These are phyloP conservation scores for Annulohypoxylon truncatum DNA, from an alignment of 2,329 filamentous ascomycete genomes.

Conservation along the genomic window DNA sequence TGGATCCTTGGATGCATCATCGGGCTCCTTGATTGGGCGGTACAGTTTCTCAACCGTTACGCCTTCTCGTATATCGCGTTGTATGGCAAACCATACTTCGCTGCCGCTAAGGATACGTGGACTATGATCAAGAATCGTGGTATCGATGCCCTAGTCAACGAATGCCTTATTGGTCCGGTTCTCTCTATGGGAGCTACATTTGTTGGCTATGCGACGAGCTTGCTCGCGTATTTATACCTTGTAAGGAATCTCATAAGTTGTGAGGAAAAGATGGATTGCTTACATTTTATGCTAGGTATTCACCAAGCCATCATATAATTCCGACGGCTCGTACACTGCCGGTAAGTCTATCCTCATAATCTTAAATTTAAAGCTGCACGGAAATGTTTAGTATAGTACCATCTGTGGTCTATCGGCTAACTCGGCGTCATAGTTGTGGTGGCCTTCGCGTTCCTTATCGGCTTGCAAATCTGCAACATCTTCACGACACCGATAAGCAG, in stretches of 20 bases:
- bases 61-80: constrained; percentile 93
- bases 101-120: constrained; percentile 91
- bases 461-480: constrained; percentile 87
- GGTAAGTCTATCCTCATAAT: constrained; percentile 34
- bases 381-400: too few relatives aligned
- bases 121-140: constrained; percentile 91
- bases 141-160: constrained; percentile 89
- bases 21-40: constrained; percentile 82
- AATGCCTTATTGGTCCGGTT: constrained; percentile 82
- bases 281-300: constrained; percentile 38
- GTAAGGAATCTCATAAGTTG: constrained; percentile 74
- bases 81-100: constrained; percentile 89
- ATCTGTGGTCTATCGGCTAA: background rate
- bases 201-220: constrained; percentile 82
- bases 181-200: constrained; percentile 70
- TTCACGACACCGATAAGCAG: constrained; percentile 89
- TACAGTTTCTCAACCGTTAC: constrained; percentile 90
- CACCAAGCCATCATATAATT: constrained; percentile 45
- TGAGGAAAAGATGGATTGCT: background rate
- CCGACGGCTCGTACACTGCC: constrained; percentile 44
- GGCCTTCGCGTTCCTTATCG: constrained; percentile 79
- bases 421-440: constrained; percentile 43
- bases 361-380: background rate
- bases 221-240: constrained; percentile 91
- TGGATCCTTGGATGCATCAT: constrained; percentile 84